These are phyloP conservation scores for Ganoderma lucidum DNA, from an alignment of 1,284 basidiomycete genomes.

Conservation along the genomic window DNA sequence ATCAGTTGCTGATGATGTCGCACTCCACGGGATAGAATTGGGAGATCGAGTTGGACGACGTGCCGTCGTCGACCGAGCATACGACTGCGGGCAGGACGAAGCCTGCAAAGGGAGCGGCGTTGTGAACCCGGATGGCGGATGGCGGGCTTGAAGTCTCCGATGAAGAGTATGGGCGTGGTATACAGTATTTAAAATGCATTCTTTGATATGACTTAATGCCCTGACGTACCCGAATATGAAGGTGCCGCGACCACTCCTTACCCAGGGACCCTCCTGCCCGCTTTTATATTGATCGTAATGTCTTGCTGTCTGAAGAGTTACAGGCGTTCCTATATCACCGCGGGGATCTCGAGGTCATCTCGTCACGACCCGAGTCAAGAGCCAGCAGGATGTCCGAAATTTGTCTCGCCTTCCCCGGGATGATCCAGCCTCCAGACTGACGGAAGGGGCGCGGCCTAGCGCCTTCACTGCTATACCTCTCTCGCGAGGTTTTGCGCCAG, in stretches of 20 bases:
- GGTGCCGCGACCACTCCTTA: too few species aligned
- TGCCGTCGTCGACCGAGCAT: neutral
- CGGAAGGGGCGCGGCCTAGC: too few species aligned
- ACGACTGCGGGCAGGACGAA: neutral
- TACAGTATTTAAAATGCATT: neutral
- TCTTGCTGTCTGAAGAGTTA: neutral
- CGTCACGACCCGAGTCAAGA: too few species aligned
- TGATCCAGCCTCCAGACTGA: too few species aligned
- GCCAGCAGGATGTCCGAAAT: too few species aligned
- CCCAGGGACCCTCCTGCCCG: neutral
- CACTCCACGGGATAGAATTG: neutral
- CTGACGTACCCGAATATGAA: constrained; percentile 1
- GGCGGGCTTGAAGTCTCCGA: neutral
- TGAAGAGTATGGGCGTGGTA: neutral
- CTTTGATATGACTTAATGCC: neutral
- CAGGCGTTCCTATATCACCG: too few species aligned
- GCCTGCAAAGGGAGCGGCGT: neutral
- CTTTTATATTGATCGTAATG: neutral
- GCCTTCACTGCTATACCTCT: too few species aligned
- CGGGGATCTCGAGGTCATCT: too few species aligned
- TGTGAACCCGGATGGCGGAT: neutral
- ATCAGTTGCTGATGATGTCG: neutral
- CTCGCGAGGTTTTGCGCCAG: too few species aligned
- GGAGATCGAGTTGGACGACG: constrained; percentile 8
- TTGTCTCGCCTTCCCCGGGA: too few species aligned